These are phyloP conservation scores for Colletotrichum scovillei DNA, from an alignment of 2,329 filamentous ascomycete species.

Conservation along the genomic window DNA sequence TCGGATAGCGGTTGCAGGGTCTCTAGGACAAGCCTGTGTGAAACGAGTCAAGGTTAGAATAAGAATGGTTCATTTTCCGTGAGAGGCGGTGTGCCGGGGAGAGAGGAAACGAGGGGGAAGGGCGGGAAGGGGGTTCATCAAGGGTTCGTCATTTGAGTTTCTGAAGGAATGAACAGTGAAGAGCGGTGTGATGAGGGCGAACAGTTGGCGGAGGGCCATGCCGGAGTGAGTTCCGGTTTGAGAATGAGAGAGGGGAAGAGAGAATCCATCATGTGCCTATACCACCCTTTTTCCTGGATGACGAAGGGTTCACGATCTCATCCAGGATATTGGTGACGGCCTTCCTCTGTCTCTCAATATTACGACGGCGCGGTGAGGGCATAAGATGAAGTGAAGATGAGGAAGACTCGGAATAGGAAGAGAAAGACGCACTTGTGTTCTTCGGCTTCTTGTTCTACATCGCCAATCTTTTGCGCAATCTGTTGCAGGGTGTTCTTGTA, in stretches of 20 bases:
- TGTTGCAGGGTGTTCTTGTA: constrained; percentile 86
- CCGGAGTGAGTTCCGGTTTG: constrained; percentile 34
- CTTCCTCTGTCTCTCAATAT: neutral
- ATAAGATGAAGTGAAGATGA: constrained; percentile 17
- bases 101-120: no score
- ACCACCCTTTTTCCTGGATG: neutral
- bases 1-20: constrained; percentile 84
- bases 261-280: neutral
- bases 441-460: constrained; percentile 96
- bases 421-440: constrained; percentile 87
- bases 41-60: neutral
- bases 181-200: constrained; percentile 32
- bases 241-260: neutral
- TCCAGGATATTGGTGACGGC: neutral
- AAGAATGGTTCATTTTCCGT: neutral
- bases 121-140: neutral
- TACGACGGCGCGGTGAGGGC: constrained; percentile 15
- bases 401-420: neutral
- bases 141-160: neutral
- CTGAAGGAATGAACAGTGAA: neutral
- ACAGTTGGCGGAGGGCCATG: neutral
- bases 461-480: constrained; percentile 94
- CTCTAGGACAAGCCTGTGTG: constrained; percentile 86
- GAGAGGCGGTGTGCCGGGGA: constrained; percentile 20
- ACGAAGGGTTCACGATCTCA: neutral